Evolutionary conservation across 1,284 basidiomycete species (phyloP).

Genomic region (Mycena citricolor): DNA sequence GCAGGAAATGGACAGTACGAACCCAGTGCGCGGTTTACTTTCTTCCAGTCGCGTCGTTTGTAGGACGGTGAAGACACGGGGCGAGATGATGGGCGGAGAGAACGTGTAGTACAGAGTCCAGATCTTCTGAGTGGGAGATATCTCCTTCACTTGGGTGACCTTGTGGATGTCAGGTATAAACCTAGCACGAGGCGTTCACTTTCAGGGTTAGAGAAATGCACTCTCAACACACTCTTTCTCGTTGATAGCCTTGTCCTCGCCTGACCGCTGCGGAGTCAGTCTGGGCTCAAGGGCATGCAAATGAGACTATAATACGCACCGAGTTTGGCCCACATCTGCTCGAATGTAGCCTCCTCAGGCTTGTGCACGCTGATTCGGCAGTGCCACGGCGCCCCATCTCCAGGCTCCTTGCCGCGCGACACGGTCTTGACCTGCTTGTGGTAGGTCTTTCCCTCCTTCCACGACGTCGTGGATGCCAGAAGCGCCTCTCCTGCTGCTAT

Average conservation of each 20-base stretch:
- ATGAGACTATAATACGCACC: neutral
- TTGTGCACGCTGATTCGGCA: constrained; percentile 65
- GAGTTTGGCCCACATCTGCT: constrained; percentile 56
- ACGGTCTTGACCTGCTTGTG: constrained; percentile 57
- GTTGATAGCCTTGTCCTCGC: constrained; percentile 61
- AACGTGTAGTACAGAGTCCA: constrained; percentile 77
- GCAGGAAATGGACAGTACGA: constrained; percentile 20
- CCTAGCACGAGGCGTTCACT: constrained; percentile 35
- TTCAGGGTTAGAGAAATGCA: neutral
- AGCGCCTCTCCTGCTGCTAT: constrained; percentile 54
- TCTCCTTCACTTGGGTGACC: constrained; percentile 56
- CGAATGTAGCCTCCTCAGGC: constrained; percentile 64
- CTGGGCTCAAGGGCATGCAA: too few relatives aligned
- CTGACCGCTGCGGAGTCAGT: too few relatives aligned
- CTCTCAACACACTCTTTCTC: constrained; percentile 58
- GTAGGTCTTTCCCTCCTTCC: constrained; percentile 68
- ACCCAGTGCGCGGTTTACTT: constrained; percentile 57
- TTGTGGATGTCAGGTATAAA: constrained; percentile 67
- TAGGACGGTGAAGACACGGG: constrained; percentile 73
- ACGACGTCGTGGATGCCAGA: constrained; percentile 51
- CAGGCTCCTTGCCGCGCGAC: constrained; percentile 47
- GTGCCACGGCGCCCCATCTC: constrained; percentile 64
- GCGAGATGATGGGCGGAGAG: constrained; percentile 58
- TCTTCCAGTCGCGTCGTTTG: constrained; percentile 57
- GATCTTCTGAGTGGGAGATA: constrained; percentile 62